Conservation (phyloP, 2,329 filamentous ascomycete genomes). For the Fusarium ramigenum region DNA sequence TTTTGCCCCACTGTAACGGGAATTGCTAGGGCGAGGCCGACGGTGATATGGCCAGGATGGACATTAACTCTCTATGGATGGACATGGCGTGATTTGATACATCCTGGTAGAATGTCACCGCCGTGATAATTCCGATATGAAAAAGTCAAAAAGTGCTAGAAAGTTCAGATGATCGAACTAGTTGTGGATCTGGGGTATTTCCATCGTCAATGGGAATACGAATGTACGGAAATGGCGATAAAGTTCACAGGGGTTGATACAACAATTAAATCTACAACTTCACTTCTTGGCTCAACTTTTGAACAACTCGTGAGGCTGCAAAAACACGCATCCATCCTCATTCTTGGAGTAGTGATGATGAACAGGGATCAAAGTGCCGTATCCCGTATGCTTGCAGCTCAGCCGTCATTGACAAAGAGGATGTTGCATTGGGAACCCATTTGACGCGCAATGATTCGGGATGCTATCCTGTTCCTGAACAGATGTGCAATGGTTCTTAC, state of each 20-base stretch:
- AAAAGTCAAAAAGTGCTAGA: background rate
- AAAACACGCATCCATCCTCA: background rate
- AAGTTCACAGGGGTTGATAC: background rate
- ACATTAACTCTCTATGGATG: background rate
- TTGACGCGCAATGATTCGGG: background rate
- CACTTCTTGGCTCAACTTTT: background rate
- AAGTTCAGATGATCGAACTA: background rate
- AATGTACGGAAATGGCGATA: background rate
- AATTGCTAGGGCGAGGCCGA: background rate
- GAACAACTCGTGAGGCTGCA: background rate
- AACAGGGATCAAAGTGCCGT: background rate
- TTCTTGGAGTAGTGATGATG: background rate
- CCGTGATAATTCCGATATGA: background rate
- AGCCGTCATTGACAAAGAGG: too few species aligned
- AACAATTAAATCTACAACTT: background rate
- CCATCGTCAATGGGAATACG: background rate
- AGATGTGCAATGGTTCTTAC: too few species aligned
- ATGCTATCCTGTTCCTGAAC: background rate
- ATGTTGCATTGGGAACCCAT: background rate
- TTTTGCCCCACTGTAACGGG: slow-evolving; percentile 9
- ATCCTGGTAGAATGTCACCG: background rate
- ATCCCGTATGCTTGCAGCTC: background rate
- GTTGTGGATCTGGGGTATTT: background rate
- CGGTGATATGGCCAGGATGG: background rate
- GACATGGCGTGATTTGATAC: background rate